Conservation (phyloP, 2,329 filamentous ascomycete genomes). For the Penicillium sp. region DNA sequence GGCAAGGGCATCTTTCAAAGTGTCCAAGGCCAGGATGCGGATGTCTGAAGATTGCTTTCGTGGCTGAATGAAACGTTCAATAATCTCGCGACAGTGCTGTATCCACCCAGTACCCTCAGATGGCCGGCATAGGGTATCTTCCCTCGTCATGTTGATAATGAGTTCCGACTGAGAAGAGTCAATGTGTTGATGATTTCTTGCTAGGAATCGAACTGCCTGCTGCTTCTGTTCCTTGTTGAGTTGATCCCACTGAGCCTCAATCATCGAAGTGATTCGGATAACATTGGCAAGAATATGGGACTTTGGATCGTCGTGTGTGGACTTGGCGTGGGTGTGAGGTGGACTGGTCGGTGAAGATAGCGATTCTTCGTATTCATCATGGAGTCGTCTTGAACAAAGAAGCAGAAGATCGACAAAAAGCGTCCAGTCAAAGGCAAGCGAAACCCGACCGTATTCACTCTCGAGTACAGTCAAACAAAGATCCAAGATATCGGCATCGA, state of each 20-base stretch:
- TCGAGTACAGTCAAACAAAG: conserved; percentile 37
- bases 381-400: conserved; percentile 30
- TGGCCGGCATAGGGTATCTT: conserved; percentile 31
- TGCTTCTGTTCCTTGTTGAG: conserved; percentile 32
- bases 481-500: conserved; percentile 38
- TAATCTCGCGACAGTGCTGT: conserved; percentile 29
- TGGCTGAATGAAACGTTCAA: conserved; percentile 33
- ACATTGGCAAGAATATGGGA: conserved; percentile 36
- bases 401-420: conserved; percentile 30
- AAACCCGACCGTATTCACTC: conserved; percentile 30
- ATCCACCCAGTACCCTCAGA: conserved; percentile 28
- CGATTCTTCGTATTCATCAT: conserved; percentile 24
- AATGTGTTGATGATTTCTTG: conserved; percentile 31
- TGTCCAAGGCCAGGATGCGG: conserved; percentile 36
- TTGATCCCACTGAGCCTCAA: conserved; percentile 35
- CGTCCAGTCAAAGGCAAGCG: conserved; percentile 29
- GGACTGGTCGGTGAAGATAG: conserved; percentile 18
- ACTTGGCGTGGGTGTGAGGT: conserved; percentile 22
- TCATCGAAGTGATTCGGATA: conserved; percentile 30
- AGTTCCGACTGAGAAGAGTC: conserved; percentile 36
- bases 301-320: conserved; percentile 29
- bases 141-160: conserved; percentile 30
- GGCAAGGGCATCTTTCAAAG: conserved; percentile 35
- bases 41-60: conserved; percentile 36
- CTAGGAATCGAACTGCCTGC: conserved; percentile 32